Evolutionary conservation across 202 grass and related monocot species (phyloP).

Genomic region (Bolboschoenoplectus hybrid): DNA sequence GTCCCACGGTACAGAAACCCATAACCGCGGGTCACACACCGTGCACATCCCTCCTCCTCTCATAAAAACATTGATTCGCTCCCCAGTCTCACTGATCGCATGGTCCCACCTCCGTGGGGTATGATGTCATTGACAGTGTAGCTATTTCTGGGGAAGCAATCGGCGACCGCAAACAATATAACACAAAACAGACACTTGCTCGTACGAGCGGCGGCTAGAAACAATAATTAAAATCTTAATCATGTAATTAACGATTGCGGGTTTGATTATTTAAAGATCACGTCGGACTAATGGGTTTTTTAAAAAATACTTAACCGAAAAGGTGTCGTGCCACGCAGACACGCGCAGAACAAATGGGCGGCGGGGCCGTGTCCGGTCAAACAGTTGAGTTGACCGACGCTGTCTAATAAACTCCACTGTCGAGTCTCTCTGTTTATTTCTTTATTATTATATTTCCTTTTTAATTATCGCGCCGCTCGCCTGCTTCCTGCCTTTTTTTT

Average conservation of each 20-base stretch:
- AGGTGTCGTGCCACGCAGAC: conserved; percentile 1
- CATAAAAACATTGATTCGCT: neutral
- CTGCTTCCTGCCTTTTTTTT: neutral
- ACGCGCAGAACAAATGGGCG: conserved; percentile 3
- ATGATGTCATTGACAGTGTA: neutral
- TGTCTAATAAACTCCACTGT: neutral
- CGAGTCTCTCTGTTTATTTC: neutral
- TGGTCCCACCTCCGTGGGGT: neutral
- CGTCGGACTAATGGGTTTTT: neutral
- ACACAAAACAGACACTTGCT: neutral
- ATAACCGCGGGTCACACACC: neutral
- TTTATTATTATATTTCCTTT: neutral
- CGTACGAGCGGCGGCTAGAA: conserved; percentile 24
- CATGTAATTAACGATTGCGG: neutral
- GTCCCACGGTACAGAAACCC: neutral
- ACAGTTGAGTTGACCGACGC: neutral
- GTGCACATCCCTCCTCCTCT: neutral
- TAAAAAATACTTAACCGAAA: neutral
- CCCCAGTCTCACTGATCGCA: neutral
- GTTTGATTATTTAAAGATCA: neutral
- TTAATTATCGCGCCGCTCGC: conserved; percentile 24
- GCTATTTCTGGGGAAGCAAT: neutral
- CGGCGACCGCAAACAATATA: neutral
- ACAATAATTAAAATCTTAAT: neutral
- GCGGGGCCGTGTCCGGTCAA: conserved; percentile 24